phyloP scores from a whole-genome alignment of 768 basidiomycete genomes.

The Lyophyllum decastes region DNA sequence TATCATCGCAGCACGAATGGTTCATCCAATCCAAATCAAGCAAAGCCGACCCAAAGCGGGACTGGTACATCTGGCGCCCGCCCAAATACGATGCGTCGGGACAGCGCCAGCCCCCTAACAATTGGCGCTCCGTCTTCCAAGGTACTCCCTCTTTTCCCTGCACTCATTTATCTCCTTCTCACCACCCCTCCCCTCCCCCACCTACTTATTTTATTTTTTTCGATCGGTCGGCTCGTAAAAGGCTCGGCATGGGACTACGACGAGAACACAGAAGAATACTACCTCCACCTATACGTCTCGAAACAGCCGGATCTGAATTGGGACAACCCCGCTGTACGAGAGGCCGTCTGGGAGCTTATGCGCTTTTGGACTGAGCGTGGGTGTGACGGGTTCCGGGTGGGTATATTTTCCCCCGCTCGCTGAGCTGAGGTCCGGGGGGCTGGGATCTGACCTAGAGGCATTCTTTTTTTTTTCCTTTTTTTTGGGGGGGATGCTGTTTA shows the following conservation, averaged over 20 bases:
- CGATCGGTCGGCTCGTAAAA: slow-evolving; percentile 19
- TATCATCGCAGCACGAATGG: slow-evolving; percentile 60
- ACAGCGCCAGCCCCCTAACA: slow-evolving; percentile 63
- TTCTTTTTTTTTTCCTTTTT: too few relatives aligned
- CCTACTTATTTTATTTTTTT: too few relatives aligned
- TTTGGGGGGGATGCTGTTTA: slow-evolving; percentile 18
- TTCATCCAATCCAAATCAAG: slow-evolving; percentile 57
- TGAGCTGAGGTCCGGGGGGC: too few relatives aligned
- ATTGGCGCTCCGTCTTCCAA: slow-evolving; percentile 71
- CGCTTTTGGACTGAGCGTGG: slow-evolving; percentile 75
- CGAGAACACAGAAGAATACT: slow-evolving; percentile 64
- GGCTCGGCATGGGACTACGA: slow-evolving; percentile 76
- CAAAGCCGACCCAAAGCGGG: slow-evolving; percentile 58
- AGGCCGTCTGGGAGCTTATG: slow-evolving; percentile 66
- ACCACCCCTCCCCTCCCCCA: too few relatives aligned
- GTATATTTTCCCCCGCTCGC: too few relatives aligned
- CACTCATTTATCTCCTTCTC: not conserved
- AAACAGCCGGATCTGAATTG: slow-evolving; percentile 81
- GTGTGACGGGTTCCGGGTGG: slow-evolving; percentile 73
- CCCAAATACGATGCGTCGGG: slow-evolving; percentile 54
- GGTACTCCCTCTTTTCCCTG: slow-evolving; percentile 37
- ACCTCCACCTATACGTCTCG: slow-evolving; percentile 65
- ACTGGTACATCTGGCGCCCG: slow-evolving; percentile 80
- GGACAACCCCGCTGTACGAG: slow-evolving; percentile 64
- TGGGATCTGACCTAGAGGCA: too few relatives aligned